Base-by-base conservation (phyloP, 2,329 filamentous ascomycete species). In the Colletotrichum phormii region DNA sequence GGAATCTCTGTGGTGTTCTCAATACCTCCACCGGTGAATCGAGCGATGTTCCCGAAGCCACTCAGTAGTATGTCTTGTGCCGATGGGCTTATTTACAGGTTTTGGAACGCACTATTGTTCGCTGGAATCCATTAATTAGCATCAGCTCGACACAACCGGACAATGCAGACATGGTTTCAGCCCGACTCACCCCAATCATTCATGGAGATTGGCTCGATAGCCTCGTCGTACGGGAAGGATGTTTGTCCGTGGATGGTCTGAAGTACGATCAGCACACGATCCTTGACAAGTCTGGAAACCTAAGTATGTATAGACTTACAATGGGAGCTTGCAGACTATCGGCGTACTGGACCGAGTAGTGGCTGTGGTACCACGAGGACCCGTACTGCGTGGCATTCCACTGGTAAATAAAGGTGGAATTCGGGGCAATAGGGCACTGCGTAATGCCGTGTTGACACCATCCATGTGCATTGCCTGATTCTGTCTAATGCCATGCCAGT, bases 351-450 rank as follows among this genome's bases (percentile, higher is more conserved):
- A 82, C 76, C 1, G 81, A 80, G 61, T 82, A 84, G 60, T 85
- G 83, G 29, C 80, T 82, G 69, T 85, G 83, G 65, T 84, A 85
- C 83, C 82, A 84, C 2, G 79, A 77, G 2, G 80, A 78, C 8
- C 83, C 83, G 65, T 84, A 84, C 18, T 83, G 75, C 1, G 81
- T 81, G 6, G 83, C 83, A 13, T 79, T 77, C 75, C 82, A 82
- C 1, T 31, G 22, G 46, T 70, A 70, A 2, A 57, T 15, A 13
- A 70, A 65, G n/a, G 29, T 24, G 31, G 58, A 75, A 79, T 86
- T 86, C 0, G 88, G 88, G 13, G 87, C 83, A 67, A 90, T 87
- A 0, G 89, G 88, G 74, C 89, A 91, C 77, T 91, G 87, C 2
- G 78, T 69, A 3, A 82, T 77, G 3, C 80, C 80, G 0, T 80